Percentiles rank a stretch among this genome's conserved stretches.
phyloP scores from a whole-genome alignment of 2,329 filamentous ascomycete species.

The Colletotrichum salicis region DNA sequence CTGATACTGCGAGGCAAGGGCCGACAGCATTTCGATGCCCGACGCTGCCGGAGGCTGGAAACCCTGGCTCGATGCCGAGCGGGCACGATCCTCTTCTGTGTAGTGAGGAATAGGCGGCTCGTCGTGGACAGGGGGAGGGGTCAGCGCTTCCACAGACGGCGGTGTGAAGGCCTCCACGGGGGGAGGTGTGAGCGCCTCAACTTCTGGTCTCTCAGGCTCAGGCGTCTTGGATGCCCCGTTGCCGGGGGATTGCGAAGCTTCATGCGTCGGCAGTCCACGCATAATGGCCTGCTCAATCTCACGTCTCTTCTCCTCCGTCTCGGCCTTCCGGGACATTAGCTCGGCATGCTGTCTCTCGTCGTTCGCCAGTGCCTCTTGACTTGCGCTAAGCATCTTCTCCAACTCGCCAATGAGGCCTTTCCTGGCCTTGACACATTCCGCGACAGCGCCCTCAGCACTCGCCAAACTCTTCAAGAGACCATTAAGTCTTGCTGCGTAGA shows the following conservation, averaged over 20 bases:
- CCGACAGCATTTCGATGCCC: constrained; percentile 53
- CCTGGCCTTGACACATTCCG: constrained; percentile 88
- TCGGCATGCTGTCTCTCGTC: constrained; percentile 76
- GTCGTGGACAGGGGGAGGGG: constrained; percentile 36
- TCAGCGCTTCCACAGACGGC: constrained; percentile 39
- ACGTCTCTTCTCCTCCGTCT: constrained; percentile 84
- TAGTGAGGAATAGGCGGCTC: constrained; percentile 40
- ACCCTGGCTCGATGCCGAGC: constrained; percentile 34
- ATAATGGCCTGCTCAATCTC: constrained; percentile 94
- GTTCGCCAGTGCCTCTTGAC: constrained; percentile 73
- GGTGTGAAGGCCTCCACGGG: constrained; percentile 59
- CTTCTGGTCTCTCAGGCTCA: constrained; percentile 74
- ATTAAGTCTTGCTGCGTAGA: constrained; percentile 89
- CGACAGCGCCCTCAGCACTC: constrained; percentile 87
- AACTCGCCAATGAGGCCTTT: constrained; percentile 80
- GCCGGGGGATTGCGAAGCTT: constrained; percentile 59
- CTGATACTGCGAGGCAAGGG: constrained; percentile 57
- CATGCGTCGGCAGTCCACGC: constrained; percentile 75
- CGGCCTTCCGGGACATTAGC: constrained; percentile 72
- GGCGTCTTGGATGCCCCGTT: constrained; percentile 58
- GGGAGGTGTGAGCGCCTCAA: constrained; percentile 90
- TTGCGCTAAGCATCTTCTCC: constrained; percentile 82
- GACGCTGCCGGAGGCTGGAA: constrained; percentile 41
- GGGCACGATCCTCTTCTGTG: constrained; percentile 33
- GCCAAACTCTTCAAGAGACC: constrained; percentile 90